These are phyloP conservation scores for Plectosphaerella cucumerina DNA, from an alignment of 2,329 filamentous ascomycete genomes.

Conservation along the genomic window DNA sequence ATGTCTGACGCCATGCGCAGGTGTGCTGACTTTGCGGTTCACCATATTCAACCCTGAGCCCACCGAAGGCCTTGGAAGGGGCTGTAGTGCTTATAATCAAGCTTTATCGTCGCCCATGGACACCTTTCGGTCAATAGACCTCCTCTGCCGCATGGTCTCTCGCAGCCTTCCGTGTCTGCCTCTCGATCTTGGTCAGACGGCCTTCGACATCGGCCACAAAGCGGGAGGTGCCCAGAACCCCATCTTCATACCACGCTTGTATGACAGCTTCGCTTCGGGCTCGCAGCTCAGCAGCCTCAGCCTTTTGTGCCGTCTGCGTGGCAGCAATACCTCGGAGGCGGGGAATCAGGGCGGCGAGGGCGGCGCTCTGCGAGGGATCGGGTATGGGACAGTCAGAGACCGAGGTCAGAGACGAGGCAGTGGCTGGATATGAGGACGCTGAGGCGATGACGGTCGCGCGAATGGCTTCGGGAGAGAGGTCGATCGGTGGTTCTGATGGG, in stretches of 20 bases:
- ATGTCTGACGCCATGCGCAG: too few species aligned
- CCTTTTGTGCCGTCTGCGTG: constrained; percentile 57
- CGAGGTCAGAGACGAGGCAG: constrained; percentile 54
- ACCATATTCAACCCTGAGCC: too few species aligned
- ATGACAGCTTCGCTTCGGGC: constrained; percentile 59
- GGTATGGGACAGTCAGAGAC: constrained; percentile 53
- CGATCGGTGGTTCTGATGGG: constrained; percentile 42
- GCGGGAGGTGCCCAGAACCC: constrained; percentile 63
- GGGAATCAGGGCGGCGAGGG: constrained; percentile 53
- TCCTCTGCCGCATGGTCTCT: constrained; percentile 26
- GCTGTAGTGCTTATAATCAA: too few species aligned
- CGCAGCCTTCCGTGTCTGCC: constrained; percentile 60
- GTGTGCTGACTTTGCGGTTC: too few species aligned
- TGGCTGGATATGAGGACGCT: constrained; percentile 50
- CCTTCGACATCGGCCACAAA: constrained; percentile 69
- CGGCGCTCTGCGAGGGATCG: constrained; percentile 48
- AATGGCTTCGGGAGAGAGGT: constrained; percentile 47
- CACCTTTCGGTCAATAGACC: too few species aligned
- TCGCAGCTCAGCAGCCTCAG: constrained; percentile 60
- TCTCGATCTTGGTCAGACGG: constrained; percentile 62
- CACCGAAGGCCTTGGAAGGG: too few species aligned
- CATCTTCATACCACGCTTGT: constrained; percentile 69
- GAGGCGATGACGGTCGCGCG: constrained; percentile 52
- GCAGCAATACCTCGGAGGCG: constrained; percentile 59
- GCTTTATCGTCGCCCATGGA: too few species aligned